These are phyloP conservation scores for Gastrodia elata DNA, from an alignment of 106 monocot species.

Conservation along the genomic window DNA sequence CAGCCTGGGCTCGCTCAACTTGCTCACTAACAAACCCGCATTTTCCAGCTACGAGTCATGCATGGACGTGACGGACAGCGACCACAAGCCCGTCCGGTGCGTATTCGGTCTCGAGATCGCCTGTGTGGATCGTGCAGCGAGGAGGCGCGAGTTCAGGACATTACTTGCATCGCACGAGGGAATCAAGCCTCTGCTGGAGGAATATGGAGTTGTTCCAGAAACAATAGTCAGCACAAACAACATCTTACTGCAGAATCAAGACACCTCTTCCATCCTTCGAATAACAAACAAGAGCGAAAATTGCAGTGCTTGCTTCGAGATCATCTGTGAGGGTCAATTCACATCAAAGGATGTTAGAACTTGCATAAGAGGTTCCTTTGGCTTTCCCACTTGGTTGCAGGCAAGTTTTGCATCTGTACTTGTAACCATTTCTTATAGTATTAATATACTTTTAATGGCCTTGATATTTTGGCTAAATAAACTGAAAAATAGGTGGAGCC, in stretches of 20 bases:
- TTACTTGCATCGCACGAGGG: conserved; percentile 35
- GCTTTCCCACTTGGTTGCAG: conserved; percentile 60
- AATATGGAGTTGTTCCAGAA: conserved; percentile 40
- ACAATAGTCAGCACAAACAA: conserved; percentile 53
- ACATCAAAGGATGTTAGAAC: conserved; percentile 27
- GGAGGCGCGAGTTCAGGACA: conserved; percentile 43
- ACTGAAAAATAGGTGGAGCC: conserved; percentile 59
- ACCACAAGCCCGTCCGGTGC: conserved; percentile 15
- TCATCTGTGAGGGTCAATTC: conserved; percentile 51
- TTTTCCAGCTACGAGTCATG: conserved; percentile 11
- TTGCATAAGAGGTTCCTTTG: conserved; percentile 40
- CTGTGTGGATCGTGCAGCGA: conserved; percentile 35
- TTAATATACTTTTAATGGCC: background rate
- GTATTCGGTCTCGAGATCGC: conserved; percentile 45
- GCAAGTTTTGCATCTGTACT: conserved; percentile 19
- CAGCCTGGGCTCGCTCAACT: too few relatives aligned
- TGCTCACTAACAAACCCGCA: background rate
- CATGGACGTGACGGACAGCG: conserved; percentile 14
- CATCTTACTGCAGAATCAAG: conserved; percentile 51
- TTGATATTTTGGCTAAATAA: too few relatives aligned
- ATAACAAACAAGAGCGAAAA: conserved; percentile 51
- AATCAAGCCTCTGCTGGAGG: conserved; percentile 32
- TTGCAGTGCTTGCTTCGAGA: conserved; percentile 24
- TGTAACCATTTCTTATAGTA: background rate
- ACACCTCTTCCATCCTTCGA: conserved; percentile 28